These are phyloP conservation scores for Chiua sp. DNA, from an alignment of 1,284 basidiomycete species.

Conservation along the genomic window DNA sequence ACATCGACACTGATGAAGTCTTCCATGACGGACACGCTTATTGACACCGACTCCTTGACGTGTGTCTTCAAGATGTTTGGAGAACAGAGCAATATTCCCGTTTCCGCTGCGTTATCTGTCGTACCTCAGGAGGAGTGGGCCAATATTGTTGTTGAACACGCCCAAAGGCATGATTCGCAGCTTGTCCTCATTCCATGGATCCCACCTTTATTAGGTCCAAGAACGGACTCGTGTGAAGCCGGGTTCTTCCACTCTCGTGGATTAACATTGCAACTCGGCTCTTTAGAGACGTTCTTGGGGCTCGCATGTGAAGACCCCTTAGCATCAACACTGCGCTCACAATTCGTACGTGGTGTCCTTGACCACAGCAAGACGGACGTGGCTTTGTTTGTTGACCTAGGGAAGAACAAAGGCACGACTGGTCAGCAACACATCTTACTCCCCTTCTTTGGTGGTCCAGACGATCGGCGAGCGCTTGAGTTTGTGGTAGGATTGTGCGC, in stretches of 20 bases:
- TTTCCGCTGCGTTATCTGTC: slow-evolving; percentile 71
- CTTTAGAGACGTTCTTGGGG: slow-evolving; percentile 71
- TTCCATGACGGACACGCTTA: slow-evolving; percentile 71
- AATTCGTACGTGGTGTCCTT: slow-evolving; percentile 87
- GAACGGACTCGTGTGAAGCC: slow-evolving; percentile 19
- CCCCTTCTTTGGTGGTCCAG: slow-evolving; percentile 94
- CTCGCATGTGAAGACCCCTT: slow-evolving; percentile 39
- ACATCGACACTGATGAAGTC: slow-evolving; percentile 92
- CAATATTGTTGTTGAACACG: slow-evolving; percentile 69
- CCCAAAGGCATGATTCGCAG: slow-evolving; percentile 64
- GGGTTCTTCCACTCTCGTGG: neutral
- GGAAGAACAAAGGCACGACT: slow-evolving; percentile 40
- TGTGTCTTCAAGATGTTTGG: slow-evolving; percentile 88
- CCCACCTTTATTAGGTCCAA: slow-evolving; percentile 32
- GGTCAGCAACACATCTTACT: slow-evolving; percentile 77
- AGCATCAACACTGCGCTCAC: slow-evolving; percentile 64
- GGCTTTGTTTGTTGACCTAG: slow-evolving; percentile 84
- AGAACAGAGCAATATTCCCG: slow-evolving; percentile 72
- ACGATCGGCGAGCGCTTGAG: slow-evolving; percentile 88
- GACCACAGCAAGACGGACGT: slow-evolving; percentile 72
- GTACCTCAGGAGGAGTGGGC: slow-evolving; percentile 78
- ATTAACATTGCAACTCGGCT: slow-evolving; percentile 40
- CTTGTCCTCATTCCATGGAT: slow-evolving; percentile 89
- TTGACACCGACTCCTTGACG: slow-evolving; percentile 81
- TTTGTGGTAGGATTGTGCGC: slow-evolving; percentile 84